Percentiles rank a stretch among this genome's conserved stretches.
phyloP scores from a whole-genome alignment of 306 rosid species.

The Lathyrus oleraceus region DNA sequence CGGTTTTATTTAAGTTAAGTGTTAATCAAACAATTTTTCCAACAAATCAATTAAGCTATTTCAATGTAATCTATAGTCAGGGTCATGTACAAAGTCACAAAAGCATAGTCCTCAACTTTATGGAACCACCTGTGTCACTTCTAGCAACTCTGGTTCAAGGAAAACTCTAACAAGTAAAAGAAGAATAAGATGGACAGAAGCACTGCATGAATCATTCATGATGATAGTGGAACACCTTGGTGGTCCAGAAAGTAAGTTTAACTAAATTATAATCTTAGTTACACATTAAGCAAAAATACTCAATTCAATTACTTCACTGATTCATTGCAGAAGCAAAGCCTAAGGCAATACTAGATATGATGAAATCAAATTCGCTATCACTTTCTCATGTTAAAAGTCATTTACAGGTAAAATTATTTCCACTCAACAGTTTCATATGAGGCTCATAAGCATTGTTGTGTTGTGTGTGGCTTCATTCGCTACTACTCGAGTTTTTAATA shows the following conservation, averaged over 20 bases:
- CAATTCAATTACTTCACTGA: conserved; percentile 6
- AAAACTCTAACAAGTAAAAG: conserved; percentile 32
- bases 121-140: conserved; percentile 18
- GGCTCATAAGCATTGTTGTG: conserved; percentile 10
- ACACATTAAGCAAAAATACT: neutral
- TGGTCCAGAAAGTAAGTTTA: conserved; percentile 50
- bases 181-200: conserved; percentile 51
- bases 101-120: conserved; percentile 24
- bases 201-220: conserved; percentile 47
- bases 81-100: conserved; percentile 23
- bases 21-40: neutral
- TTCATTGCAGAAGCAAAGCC: conserved; percentile 51
- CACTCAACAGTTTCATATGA: neutral
- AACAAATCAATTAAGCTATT: neutral
- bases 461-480: neutral
- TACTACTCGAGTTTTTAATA: neutral
- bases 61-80: neutral
- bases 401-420: conserved; percentile 44
- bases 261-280: neutral
- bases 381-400: conserved; percentile 56
- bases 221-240: conserved; percentile 44
- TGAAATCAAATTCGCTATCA: conserved; percentile 45
- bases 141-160: conserved; percentile 33
- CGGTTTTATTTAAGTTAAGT: neutral
- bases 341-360: conserved; percentile 53